Evolutionary conservation across 176 grass and related monocot species (phyloP), one percentile per base, ranked within the genome.

Genomic region (Olyra latifolia): DNA sequence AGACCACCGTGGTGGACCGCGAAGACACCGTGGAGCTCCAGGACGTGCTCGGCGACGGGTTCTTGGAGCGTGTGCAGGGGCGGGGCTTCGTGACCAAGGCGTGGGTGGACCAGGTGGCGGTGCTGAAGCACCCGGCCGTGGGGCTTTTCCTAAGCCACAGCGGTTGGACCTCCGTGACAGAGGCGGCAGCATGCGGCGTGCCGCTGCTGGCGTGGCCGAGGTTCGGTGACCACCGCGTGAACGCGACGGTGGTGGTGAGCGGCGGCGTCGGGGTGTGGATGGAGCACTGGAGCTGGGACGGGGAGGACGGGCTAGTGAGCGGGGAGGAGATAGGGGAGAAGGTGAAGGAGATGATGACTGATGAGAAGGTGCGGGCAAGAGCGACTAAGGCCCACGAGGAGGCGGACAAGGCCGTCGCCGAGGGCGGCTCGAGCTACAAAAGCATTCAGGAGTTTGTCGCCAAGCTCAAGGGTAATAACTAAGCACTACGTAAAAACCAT

Each of bases 81-180:
- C 85, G 80, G n/a, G 83, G 91, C 43, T 1, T 91, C 6, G 86
- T 97, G 62, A 84, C 81, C 22, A 93, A 85, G 46, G 73, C 15
- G 7, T 97, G 91, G 94, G 83, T 97, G 22, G 87, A 97, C 10
- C 94, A 91, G 73, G 87, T 87, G 78, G 71, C 72, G 49, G 73
- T 97, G 14, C 81, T 93, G 55, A 30, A 6, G 28, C 88, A 97
- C 87, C 70, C 72, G 20, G 69, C 83, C 15, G 29, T 96, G 44
- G 82, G 90, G 20, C 22, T 91, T 13, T 96, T 82, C 71, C 20
- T 94, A 2, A 91, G 83, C 86, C 92, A 94, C 28, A 66, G 83
- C 24, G 76, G 89, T 41, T 90, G 78, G 93, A 89, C 76, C 87
- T 95, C 84, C 0, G 80, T 83, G 55, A 49, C 27, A 0, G 88